Evolutionary conservation across 169 alveolate genomes (phyloP).

Genomic region (Fabrea salina): DNA sequence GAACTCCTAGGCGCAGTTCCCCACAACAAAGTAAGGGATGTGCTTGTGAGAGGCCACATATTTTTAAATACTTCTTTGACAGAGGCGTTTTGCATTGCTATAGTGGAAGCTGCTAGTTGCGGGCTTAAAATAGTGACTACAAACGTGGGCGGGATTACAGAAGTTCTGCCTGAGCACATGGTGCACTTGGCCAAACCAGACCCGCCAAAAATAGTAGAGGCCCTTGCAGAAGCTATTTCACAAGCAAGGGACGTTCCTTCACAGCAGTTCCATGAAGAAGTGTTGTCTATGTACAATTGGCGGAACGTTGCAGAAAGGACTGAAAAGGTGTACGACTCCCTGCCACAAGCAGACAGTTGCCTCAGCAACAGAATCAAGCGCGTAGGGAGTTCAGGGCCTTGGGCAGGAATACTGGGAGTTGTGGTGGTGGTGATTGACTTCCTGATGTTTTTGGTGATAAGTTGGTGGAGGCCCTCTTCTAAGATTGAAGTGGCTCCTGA

Average conservation of each 20-base stretch:
- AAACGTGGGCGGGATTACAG: constrained; percentile 99
- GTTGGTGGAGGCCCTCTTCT: constrained; percentile 10
- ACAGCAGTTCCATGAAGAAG: constrained; percentile 62
- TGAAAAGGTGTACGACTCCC: constrained; percentile 69
- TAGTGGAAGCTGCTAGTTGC: constrained; percentile 99
- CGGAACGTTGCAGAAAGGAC: constrained; percentile 81
- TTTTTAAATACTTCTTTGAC: constrained; percentile 97
- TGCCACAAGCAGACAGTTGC: constrained; percentile 13
- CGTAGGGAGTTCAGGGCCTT: constrained; percentile 39
- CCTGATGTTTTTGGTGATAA: neutral
- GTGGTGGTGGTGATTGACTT: constrained; percentile 20
- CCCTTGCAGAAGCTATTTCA: constrained; percentile 74
- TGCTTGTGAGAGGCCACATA: constrained; percentile 95
- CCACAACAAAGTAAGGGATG: constrained; percentile 91
- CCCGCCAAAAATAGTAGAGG: constrained; percentile 64
- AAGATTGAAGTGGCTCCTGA: constrained; percentile 17
- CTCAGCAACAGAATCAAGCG: constrained; percentile 44
- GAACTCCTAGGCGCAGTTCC: constrained; percentile 91
- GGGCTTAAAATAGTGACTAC: constrained; percentile 97
- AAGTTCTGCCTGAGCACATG: constrained; percentile 86
- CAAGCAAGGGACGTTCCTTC: constrained; percentile 73
- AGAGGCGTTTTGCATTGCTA: constrained; percentile 99
- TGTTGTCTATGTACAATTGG: constrained; percentile 80
- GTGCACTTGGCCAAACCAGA: constrained; percentile 82
- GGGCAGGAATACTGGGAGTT: constrained; percentile 47